Percentiles rank a stretch among this genome's conserved stretches.
phyloP scores from a whole-genome alignment of 169 alveolate species.

The Babesia ovis region DNA sequence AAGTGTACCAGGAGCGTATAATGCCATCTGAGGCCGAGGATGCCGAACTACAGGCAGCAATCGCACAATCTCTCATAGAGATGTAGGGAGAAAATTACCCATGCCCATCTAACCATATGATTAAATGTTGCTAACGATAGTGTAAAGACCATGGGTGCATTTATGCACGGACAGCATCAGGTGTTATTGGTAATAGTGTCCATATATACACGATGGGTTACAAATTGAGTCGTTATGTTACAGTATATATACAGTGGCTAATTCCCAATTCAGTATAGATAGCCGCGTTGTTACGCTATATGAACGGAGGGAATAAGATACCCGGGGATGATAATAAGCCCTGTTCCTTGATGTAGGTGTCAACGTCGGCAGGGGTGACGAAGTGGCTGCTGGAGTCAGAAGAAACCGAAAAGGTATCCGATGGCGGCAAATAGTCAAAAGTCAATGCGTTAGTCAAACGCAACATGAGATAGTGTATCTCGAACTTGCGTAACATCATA shows the following conservation, averaged over 20 bases:
- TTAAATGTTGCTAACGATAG: too few relatives aligned
- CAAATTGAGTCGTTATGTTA: too few relatives aligned
- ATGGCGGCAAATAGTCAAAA: constrained; percentile 30
- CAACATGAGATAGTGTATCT: constrained; percentile 42
- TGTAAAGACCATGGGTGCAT: too few relatives aligned
- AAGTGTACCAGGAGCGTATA: constrained; percentile 43
- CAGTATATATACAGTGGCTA: too few relatives aligned
- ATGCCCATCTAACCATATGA: neutral
- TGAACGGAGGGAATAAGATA: constrained; percentile 38
- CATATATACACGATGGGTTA: too few relatives aligned
- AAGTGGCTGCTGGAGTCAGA: constrained; percentile 16
- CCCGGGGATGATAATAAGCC: constrained; percentile 69
- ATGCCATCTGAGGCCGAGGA: constrained; percentile 37
- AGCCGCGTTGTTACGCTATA: constrained; percentile 18
- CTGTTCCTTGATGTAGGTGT: constrained; percentile 47
- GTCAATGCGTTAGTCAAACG: constrained; percentile 19
- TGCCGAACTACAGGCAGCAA: constrained; percentile 64
- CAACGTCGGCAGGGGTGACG: constrained; percentile 59
- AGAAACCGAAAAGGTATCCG: constrained; percentile 21
- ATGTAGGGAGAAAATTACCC: constrained; percentile 16
- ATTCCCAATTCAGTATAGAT: too few relatives aligned
- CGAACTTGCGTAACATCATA: constrained; percentile 58
- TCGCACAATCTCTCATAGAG: constrained; percentile 64
- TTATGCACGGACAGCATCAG: too few relatives aligned
- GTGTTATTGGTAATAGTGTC: too few relatives aligned